Percentiles rank a stretch among this genome's conserved stretches.
phyloP scores from a whole-genome alignment of 192 early-diverging fungal genomes.

The Umbelopsis sp. region DNA sequence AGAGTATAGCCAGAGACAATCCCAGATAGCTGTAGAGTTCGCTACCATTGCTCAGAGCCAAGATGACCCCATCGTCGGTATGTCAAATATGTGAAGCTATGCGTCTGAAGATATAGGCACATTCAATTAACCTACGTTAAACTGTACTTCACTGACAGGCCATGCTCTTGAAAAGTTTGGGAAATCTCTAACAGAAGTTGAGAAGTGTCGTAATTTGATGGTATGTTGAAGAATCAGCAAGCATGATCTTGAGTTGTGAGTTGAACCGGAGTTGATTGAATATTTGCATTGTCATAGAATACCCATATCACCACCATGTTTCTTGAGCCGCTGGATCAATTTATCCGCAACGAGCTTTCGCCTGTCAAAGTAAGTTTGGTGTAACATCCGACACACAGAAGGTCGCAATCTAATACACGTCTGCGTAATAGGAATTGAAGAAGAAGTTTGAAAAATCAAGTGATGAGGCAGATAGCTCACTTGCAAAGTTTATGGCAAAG shows the following conservation, averaged over 20 bases:
- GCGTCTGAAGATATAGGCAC: background rate
- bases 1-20: conserved; percentile 56
- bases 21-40: conserved; percentile 58
- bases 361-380: conserved; percentile 54
- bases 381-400: background rate
- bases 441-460: conserved; percentile 63
- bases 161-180: conserved; percentile 56
- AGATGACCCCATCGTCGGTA: conserved; percentile 53
- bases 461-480: conserved; percentile 61
- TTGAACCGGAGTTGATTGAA: conserved; percentile 4
- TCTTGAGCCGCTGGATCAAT: conserved; percentile 67
- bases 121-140: background rate
- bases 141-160: conserved; percentile 26
- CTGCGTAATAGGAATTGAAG: conserved; percentile 50
- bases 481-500: conserved; percentile 64
- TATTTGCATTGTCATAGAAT: conserved; percentile 40
- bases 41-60: conserved; percentile 51
- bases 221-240: conserved; percentile 31
- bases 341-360: conserved; percentile 55
- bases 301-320: conserved; percentile 71
- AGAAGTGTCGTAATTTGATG: conserved; percentile 55
- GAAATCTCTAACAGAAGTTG: conserved; percentile 57
- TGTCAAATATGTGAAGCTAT: background rate
- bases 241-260: background rate
- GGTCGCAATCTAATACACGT: background rate